Conservation (phyloP, 176 grass and related monocot species). For the Hsuehochloa calcarea region DNA sequence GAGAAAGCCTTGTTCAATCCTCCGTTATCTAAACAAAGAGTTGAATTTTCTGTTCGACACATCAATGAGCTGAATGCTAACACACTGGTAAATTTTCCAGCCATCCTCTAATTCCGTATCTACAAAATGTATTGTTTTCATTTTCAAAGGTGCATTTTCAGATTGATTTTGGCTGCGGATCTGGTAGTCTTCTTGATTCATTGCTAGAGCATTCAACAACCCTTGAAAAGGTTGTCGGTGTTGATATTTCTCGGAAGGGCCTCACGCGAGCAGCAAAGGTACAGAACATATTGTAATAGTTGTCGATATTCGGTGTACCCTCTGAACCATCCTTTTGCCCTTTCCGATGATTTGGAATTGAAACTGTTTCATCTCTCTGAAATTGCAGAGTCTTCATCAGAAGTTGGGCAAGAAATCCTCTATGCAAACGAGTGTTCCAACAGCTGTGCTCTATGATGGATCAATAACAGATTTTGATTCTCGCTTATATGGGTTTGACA, state of each 20-base stretch:
- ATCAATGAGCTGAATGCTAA: slow-evolving; percentile 81
- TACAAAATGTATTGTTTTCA: not conserved
- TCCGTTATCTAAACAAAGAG: slow-evolving; percentile 88
- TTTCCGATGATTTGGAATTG: not conserved
- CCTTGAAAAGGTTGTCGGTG: slow-evolving; percentile 75
- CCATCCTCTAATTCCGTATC: slow-evolving; percentile 27
- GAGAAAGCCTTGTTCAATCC: slow-evolving; percentile 82
- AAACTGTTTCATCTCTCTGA: slow-evolving; percentile 20
- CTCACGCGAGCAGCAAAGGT: slow-evolving; percentile 90
- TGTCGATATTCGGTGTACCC: not conserved
- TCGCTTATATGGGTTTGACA: not conserved
- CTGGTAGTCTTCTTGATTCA: slow-evolving; percentile 90
- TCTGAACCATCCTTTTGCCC: slow-evolving; percentile 18
- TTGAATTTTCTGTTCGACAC: slow-evolving; percentile 68
- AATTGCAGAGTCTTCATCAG: slow-evolving; percentile 65
- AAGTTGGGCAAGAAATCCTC: slow-evolving; percentile 62
- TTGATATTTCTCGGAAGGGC: slow-evolving; percentile 78
- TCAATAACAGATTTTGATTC: too few relatives aligned
- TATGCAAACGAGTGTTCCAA: slow-evolving; percentile 44
- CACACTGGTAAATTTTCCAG: slow-evolving; percentile 50
- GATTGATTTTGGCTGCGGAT: slow-evolving; percentile 98
- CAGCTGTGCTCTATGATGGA: slow-evolving; percentile 33
- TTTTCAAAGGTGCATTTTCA: slow-evolving; percentile 27
- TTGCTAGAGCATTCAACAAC: slow-evolving; percentile 83
- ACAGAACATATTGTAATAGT: not conserved